These are phyloP conservation scores for Piper betle DNA, from an alignment of 164 flowering plant genomes.

Conservation along the genomic window DNA sequence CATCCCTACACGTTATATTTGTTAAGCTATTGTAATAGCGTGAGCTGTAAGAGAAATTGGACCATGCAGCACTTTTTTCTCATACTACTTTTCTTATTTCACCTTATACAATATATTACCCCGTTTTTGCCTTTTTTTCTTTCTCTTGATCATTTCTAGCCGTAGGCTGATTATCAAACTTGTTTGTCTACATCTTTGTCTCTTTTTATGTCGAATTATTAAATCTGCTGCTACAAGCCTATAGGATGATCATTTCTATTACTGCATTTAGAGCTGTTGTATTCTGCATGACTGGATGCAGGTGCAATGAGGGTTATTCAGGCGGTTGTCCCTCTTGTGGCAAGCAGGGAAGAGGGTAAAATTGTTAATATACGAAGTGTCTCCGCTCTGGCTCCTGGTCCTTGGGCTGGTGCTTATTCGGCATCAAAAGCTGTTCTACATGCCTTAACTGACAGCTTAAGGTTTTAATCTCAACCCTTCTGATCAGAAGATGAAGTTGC, in stretches of 20 bases:
- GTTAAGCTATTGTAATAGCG: too few species aligned
- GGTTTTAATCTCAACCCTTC: conserved; percentile 21
- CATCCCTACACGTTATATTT: too few species aligned
- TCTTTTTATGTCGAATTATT: neutral
- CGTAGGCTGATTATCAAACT: too few species aligned
- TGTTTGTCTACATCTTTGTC: neutral
- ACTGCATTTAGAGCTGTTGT: neutral
- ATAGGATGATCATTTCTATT: too few species aligned
- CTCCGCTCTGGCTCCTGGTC: conserved; percentile 56
- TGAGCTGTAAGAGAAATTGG: too few species aligned
- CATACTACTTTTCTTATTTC: too few species aligned
- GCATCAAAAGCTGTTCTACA: conserved; percentile 88
- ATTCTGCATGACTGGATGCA: conserved; percentile 6
- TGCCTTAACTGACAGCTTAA: conserved; percentile 60
- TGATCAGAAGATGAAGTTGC: too few species aligned
- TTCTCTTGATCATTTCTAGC: too few species aligned
- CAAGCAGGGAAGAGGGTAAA: conserved; percentile 62
- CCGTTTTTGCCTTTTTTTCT: too few species aligned
- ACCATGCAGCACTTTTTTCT: too few species aligned
- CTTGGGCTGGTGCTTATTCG: conserved; percentile 83
- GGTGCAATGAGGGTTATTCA: conserved; percentile 79
- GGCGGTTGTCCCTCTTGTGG: conserved; percentile 90
- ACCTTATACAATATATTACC: too few species aligned
- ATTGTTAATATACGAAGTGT: conserved; percentile 84
- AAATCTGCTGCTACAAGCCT: neutral